A percentile compares a stretch with the other conserved stretches of the same genome.
Evolutionary conservation across 1,139 yeast genomes (phyloP).

Genomic region (Protomyces gravidus): DNA sequence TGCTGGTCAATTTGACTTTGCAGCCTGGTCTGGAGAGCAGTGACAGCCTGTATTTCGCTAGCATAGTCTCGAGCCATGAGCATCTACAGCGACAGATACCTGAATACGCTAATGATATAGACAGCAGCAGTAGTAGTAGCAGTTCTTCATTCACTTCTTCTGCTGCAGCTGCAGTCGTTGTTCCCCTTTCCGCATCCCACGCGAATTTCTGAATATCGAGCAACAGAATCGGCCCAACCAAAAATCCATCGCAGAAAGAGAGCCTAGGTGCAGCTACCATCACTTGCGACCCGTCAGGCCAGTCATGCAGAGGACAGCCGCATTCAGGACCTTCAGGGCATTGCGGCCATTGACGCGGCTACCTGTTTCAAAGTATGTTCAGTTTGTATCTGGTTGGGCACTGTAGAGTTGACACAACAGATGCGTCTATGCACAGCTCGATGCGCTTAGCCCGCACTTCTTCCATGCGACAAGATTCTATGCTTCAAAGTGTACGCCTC

Average conservation of each 20-base stretch:
- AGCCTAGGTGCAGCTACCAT: no score
- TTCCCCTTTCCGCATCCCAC: not conserved
- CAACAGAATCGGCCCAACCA: not conserved
- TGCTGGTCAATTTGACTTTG: not conserved
- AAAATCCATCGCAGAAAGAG: not conserved
- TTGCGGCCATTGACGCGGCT: conserved; percentile 13
- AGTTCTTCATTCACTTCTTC: no score
- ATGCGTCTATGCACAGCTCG: conserved; percentile 5
- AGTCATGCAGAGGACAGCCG: conserved; percentile 5
- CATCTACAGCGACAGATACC: not conserved
- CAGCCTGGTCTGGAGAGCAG: not conserved
- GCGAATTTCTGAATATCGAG: no score
- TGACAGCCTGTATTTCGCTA: not conserved
- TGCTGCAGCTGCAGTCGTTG: no score
- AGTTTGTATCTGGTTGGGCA: no score
- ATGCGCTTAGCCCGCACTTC: conserved; percentile 18
- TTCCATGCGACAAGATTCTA: conserved; percentile 33
- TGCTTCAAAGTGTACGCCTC: conserved; percentile 40
- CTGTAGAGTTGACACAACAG: conserved; percentile 9
- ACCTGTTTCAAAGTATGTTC: conserved; percentile 3
- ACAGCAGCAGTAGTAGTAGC: no score
- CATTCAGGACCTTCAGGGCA: conserved; percentile 14
- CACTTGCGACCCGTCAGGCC: not conserved
- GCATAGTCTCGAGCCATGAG: not conserved
- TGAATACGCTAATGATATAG: no score